Evolutionary conservation across 371 early-diverging fungal genomes (phyloP).

Genomic region (Apophysomyces trapeziformis): DNA sequence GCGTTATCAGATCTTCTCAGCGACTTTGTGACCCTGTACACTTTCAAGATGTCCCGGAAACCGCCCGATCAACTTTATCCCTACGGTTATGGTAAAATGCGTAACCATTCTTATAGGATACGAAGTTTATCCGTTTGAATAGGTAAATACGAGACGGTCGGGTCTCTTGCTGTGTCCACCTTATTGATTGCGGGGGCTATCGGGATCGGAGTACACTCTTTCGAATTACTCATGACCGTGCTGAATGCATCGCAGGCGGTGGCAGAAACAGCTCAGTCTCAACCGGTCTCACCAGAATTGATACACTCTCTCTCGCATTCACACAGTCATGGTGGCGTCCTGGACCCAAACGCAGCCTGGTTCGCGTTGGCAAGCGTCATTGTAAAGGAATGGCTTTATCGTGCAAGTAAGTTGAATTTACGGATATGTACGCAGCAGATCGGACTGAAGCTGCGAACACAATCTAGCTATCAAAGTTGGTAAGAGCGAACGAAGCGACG

Average conservation of each 20-base stretch:
- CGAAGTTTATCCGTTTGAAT: background rate
- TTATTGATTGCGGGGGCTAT: conserved; percentile 64
- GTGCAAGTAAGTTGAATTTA: conserved; percentile 48
- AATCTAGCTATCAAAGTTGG: conserved; percentile 65
- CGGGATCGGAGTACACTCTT: conserved; percentile 70
- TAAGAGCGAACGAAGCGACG: conserved; percentile 59
- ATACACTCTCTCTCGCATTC: conserved; percentile 23
- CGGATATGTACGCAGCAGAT: background rate
- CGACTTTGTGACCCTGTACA: conserved; percentile 72
- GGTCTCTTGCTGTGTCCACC: conserved; percentile 68
- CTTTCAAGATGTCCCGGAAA: conserved; percentile 68
- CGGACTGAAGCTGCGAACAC: background rate
- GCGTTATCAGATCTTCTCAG: conserved; percentile 59
- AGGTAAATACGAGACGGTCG: conserved; percentile 75
- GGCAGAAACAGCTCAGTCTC: conserved; percentile 18
- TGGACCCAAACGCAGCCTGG: conserved; percentile 77
- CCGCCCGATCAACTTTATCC: conserved; percentile 64
- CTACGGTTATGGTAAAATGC: conserved; percentile 64
- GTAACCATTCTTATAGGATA: background rate
- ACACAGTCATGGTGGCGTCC: conserved; percentile 42
- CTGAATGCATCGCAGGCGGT: conserved; percentile 31
- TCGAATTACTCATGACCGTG: conserved; percentile 52
- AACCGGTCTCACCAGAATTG: background rate
- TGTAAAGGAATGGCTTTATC: conserved; percentile 69
- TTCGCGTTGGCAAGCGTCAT: conserved; percentile 69